These are phyloP conservation scores for Candida neerlandica DNA, from an alignment of 1,139 yeast species.

Conservation along the genomic window DNA sequence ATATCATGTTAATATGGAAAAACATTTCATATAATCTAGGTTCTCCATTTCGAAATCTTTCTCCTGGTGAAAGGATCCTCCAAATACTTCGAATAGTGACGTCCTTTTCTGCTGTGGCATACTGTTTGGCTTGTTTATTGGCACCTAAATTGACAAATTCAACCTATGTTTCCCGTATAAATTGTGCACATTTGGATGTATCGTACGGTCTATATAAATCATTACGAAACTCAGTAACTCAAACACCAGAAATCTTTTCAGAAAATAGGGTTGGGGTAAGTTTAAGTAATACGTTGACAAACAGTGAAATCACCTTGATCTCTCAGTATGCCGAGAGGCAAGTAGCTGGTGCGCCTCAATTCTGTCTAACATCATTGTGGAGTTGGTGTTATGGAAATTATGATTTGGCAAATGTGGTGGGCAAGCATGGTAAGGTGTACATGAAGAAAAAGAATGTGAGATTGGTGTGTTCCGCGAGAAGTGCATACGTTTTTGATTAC, in stretches of 20 bases:
- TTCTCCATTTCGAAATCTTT: conserved; percentile 32
- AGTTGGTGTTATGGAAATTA: conserved; percentile 52
- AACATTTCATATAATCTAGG: conserved; percentile 1
- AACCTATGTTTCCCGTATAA: conserved; percentile 40
- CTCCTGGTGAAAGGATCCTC: conserved; percentile 32
- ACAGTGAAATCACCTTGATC: conserved; percentile 52
- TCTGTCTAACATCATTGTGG: conserved; percentile 43
- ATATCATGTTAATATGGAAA: conserved; percentile 4
- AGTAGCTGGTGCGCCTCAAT: conserved; percentile 56
- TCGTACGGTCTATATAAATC: conserved; percentile 54
- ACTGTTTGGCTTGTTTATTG: conserved; percentile 28
- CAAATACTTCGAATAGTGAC: conserved; percentile 33
- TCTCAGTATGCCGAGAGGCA: conserved; percentile 49
- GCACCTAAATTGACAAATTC: conserved; percentile 28
- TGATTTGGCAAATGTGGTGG: conserved; percentile 22
- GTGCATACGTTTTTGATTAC: conserved; percentile 45
- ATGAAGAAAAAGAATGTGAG: conserved; percentile 22
- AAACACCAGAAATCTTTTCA: conserved; percentile 20
- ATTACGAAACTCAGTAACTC: conserved; percentile 38
- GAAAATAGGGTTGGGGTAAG: conserved; percentile 7
- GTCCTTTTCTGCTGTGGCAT: conserved; percentile 15
- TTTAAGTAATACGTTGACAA: conserved; percentile 39
- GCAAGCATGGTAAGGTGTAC: conserved; percentile 7
- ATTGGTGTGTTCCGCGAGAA: conserved; percentile 24
- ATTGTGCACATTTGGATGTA: conserved; percentile 54